phyloP scores from a whole-genome alignment of 192 early-diverging fungal species.

The Phycomyces nitens region DNA sequence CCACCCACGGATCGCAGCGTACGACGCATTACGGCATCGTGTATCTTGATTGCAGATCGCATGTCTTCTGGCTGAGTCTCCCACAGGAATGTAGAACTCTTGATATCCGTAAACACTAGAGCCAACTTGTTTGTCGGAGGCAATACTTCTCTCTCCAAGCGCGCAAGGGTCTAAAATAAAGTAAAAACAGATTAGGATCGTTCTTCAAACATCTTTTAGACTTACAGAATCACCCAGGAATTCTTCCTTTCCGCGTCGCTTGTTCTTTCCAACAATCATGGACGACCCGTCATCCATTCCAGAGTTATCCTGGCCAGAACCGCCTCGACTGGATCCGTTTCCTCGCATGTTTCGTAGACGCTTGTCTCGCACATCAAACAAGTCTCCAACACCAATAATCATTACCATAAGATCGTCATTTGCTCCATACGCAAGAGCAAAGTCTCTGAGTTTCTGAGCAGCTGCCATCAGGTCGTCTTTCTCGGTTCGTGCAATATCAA shows the following conservation, averaged over 20 bases:
- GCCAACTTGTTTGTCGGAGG: conserved; percentile 82
- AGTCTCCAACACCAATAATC: conserved; percentile 79
- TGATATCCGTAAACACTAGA: conserved; percentile 92
- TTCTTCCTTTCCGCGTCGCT: conserved; percentile 39
- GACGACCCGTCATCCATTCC: conserved; percentile 13
- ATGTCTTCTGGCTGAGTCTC: conserved; percentile 80
- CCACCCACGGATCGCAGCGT: conserved; percentile 78
- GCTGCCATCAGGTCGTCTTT: conserved; percentile 69
- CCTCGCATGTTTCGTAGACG: conserved; percentile 34
- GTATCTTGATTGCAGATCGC: conserved; percentile 82
- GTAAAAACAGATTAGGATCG: neutral
- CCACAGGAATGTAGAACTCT: conserved; percentile 91
- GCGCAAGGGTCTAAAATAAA: conserved; percentile 49
- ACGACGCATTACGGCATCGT: conserved; percentile 80
- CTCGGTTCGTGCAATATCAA: conserved; percentile 82
- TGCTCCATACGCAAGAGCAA: conserved; percentile 78
- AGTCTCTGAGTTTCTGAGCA: conserved; percentile 80
- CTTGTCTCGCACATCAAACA: conserved; percentile 51
- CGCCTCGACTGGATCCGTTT: conserved; percentile 36
- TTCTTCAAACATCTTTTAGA: conserved; percentile 7
- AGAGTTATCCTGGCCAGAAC: conserved; percentile 9
- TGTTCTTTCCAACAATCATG: conserved; percentile 23
- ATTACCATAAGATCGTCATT: conserved; percentile 80
- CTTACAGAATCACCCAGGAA: conserved; percentile 45
- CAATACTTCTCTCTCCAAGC: conserved; percentile 71